Evolutionary conservation across 2,329 filamentous ascomycete genomes (phyloP).

Genomic region (Hortaea werneckii): DNA sequence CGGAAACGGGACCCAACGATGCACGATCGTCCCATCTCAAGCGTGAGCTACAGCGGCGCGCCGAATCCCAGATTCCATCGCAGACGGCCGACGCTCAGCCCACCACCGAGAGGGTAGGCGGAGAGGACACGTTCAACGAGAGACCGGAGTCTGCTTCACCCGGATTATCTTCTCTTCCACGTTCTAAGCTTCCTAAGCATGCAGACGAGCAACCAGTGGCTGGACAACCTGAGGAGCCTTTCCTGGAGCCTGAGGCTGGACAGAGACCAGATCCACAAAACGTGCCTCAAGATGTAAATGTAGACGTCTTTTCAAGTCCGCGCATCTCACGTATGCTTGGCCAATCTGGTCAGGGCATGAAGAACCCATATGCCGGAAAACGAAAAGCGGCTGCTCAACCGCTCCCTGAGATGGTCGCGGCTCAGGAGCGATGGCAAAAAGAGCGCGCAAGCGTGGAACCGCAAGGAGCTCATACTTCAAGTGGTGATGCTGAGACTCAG

Average conservation of each 20-base stretch:
- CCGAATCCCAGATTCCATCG: conserved; percentile 43
- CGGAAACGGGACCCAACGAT: conserved; percentile 24
- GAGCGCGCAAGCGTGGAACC: background rate
- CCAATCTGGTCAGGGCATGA: conserved; percentile 19
- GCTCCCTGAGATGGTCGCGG: conserved; percentile 25
- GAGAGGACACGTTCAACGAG: conserved; percentile 48
- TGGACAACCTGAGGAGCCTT: conserved; percentile 42
- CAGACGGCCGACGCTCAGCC: conserved; percentile 36
- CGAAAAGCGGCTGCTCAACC: conserved; percentile 22
- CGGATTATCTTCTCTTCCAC: conserved; percentile 43
- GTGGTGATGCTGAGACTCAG: conserved; percentile 26
- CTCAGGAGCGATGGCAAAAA: conserved; percentile 12
- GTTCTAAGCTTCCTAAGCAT: conserved; percentile 45
- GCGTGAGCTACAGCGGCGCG: conserved; percentile 34
- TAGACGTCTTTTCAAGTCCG: conserved; percentile 8
- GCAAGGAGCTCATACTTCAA: background rate
- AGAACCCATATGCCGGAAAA: conserved; percentile 25
- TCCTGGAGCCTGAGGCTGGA: conserved; percentile 17
- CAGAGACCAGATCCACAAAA: background rate
- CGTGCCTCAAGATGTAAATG: conserved; percentile 16
- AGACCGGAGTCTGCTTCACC: conserved; percentile 38
- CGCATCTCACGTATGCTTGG: conserved; percentile 47
- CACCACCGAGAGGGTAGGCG: conserved; percentile 18
- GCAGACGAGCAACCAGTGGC: conserved; percentile 37
- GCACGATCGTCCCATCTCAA: conserved; percentile 17